A percentile compares a stretch with the other conserved stretches of the same genome.
phyloP scores from a whole-genome alignment of 192 early-diverging fungal genomes.

The Coemansia asiatica region DNA sequence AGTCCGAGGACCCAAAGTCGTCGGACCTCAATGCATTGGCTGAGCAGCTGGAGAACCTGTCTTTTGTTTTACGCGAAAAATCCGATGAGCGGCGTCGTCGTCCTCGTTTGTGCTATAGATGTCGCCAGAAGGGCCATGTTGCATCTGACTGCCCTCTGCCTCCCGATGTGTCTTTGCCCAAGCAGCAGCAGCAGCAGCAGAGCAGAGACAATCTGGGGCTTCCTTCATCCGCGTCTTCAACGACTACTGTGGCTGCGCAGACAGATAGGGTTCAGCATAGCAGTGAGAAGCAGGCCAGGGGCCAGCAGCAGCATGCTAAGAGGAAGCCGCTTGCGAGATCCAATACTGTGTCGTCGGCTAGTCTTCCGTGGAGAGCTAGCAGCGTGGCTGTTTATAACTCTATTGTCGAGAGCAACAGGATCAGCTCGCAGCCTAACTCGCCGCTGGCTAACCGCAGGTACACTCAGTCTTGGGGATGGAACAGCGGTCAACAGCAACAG shows the following conservation, averaged over 20 bases:
- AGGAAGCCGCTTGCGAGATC: constrained; percentile 17
- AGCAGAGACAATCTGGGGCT: constrained; percentile 23
- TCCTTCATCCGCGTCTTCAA: constrained; percentile 7
- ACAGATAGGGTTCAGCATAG: neutral
- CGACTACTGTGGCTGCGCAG: neutral
- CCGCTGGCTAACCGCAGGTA: neutral
- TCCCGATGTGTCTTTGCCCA: constrained; percentile 26
- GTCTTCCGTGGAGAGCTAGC: constrained; percentile 19
- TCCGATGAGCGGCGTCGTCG: constrained; percentile 45
- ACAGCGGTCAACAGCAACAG: neutral
- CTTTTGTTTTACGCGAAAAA: constrained; percentile 42
- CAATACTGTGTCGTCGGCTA: constrained; percentile 16
- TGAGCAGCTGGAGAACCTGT: constrained; percentile 48
- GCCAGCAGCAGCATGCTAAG: neutral
- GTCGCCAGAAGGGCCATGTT: constrained; percentile 52
- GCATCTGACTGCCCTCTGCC: constrained; percentile 45
- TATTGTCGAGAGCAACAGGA: constrained; percentile 4
- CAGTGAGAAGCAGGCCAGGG: neutral
- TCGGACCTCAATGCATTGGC: constrained; percentile 48
- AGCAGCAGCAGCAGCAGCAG: constrained; percentile 40
- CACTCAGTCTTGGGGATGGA: neutral
- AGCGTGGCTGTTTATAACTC: constrained; percentile 17
- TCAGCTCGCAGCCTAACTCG: neutral
- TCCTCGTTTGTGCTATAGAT: constrained; percentile 51
- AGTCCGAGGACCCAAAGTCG: constrained; percentile 35